These are phyloP conservation scores for Diatrype stigma DNA, from an alignment of 2,329 filamentous ascomycete genomes.

Conservation along the genomic window DNA sequence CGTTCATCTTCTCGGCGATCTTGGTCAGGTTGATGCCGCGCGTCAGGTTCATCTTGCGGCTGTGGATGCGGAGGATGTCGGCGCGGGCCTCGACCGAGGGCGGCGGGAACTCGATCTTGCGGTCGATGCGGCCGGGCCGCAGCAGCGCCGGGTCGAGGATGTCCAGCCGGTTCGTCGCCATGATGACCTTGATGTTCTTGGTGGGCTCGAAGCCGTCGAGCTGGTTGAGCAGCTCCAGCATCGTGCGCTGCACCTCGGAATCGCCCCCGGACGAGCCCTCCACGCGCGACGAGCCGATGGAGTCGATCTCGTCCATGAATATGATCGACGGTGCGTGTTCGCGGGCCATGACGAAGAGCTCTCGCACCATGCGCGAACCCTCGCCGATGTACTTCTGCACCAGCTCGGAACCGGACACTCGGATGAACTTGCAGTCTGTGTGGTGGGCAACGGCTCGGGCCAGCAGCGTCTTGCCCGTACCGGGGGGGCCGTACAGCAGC, in stretches of 20 bases:
- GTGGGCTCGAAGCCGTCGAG: slow-evolving; percentile 98
- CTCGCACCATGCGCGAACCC: slow-evolving; percentile 95
- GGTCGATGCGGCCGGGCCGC: slow-evolving; percentile 93
- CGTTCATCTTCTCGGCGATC: slow-evolving; percentile 99
- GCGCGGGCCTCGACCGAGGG: slow-evolving; percentile 94
- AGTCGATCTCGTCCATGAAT: slow-evolving; percentile 99
- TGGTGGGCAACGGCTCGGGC: slow-evolving; percentile 96
- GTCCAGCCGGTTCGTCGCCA: slow-evolving; percentile 97
- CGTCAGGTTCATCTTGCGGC: slow-evolving; percentile 96
- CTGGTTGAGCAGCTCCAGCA: slow-evolving; percentile 97
- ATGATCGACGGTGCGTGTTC: slow-evolving; percentile 98
- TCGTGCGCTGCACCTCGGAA: slow-evolving; percentile 96
- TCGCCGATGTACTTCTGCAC: slow-evolving; percentile 99
- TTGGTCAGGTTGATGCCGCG: slow-evolving; percentile 96
- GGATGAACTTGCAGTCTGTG: slow-evolving; percentile 98
- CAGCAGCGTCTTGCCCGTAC: slow-evolving; percentile 93
- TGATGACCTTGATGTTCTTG: slow-evolving; percentile 99
- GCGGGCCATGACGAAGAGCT: slow-evolving; percentile 98
- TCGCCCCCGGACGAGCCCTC: slow-evolving; percentile 94
- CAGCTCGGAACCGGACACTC: slow-evolving; percentile 90
- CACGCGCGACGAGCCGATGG: slow-evolving; percentile 93
- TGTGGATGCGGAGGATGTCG: slow-evolving; percentile 97
- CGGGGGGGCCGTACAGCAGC: slow-evolving; percentile 90
- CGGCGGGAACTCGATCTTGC: slow-evolving; percentile 98
- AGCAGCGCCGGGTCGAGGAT: slow-evolving; percentile 94